Percentiles rank a stretch among this genome's conserved stretches.
Conservation (phyloP, 257 asterid genomes). For the Coffea canephora region DNA sequence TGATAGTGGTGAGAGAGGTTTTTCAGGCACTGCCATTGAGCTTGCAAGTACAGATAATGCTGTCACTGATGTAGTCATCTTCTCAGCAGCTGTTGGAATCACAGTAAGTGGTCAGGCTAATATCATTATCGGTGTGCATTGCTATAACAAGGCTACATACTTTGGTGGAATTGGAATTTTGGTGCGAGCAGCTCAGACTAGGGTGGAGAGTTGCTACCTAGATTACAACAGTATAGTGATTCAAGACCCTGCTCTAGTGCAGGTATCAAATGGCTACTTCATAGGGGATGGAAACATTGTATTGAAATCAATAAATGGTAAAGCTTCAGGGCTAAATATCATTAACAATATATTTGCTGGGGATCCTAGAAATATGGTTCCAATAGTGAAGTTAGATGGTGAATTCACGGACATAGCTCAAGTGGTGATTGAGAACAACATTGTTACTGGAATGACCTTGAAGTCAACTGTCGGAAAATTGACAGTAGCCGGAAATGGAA, state of each 20-base stretch:
- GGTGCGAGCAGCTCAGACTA: slow-evolving; percentile 47
- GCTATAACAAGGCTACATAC: slow-evolving; percentile 56
- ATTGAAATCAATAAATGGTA: slow-evolving; percentile 45
- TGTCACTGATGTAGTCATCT: slow-evolving; percentile 49
- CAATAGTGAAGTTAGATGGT: slow-evolving; percentile 43
- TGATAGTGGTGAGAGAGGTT: slow-evolving; percentile 36
- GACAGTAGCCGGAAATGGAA: slow-evolving; percentile 55
- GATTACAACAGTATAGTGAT: slow-evolving; percentile 54
- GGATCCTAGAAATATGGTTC: slow-evolving; percentile 28
- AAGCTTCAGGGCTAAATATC: slow-evolving; percentile 41
- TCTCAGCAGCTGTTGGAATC: slow-evolving; percentile 54
- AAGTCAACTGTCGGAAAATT: slow-evolving; percentile 44
- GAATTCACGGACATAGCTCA: slow-evolving; percentile 40
- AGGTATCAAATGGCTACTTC: slow-evolving; percentile 46
- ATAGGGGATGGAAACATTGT: slow-evolving; percentile 55
- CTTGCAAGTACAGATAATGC: slow-evolving; percentile 60
- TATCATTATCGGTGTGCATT: slow-evolving; percentile 49
- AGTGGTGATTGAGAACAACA: slow-evolving; percentile 48
- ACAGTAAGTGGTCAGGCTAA: slow-evolving; percentile 49
- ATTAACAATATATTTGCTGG: slow-evolving; percentile 49
- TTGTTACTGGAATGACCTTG: slow-evolving; percentile 52
- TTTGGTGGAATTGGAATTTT: slow-evolving; percentile 58
- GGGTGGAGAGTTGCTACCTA: slow-evolving; percentile 44
- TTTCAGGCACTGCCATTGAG: slow-evolving; percentile 48
- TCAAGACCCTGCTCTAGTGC: slow-evolving; percentile 50